These are phyloP conservation scores for Boletus reticulatus DNA, from an alignment of 768 basidiomycete species.

Conservation along the genomic window DNA sequence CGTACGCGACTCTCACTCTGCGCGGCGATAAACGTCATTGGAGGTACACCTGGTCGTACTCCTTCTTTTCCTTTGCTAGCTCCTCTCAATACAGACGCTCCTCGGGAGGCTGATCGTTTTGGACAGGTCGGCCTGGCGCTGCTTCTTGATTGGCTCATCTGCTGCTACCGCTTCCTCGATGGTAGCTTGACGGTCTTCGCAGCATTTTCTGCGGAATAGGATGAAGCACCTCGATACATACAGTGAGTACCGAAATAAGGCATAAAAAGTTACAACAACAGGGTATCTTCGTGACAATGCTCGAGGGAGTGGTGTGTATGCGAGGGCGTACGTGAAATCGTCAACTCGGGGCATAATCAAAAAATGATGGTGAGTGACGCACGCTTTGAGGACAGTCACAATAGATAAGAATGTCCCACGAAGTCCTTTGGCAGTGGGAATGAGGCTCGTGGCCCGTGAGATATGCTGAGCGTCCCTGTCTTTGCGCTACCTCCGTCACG, in stretches of 20 bases:
- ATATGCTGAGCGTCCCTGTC: too few relatives aligned
- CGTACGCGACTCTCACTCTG: too few relatives aligned
- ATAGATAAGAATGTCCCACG: too few relatives aligned
- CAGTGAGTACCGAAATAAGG: constrained; percentile 23
- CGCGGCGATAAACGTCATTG: constrained; percentile 78
- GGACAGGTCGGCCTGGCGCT: constrained; percentile 74
- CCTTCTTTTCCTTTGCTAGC: constrained; percentile 72
- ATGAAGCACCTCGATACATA: constrained; percentile 55
- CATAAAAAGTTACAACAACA: constrained; percentile 32
- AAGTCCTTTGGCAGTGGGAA: too few relatives aligned
- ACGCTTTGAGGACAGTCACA: too few relatives aligned
- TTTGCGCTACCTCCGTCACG: too few relatives aligned
- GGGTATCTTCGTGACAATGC: constrained; percentile 36
- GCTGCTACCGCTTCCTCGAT: constrained; percentile 42
- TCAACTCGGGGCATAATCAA: constrained; percentile 30
- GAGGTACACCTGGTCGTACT: constrained; percentile 74
- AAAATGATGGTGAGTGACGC: constrained; percentile 21
- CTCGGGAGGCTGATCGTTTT: constrained; percentile 72
- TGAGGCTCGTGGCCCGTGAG: too few relatives aligned
- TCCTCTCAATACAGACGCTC: constrained; percentile 76
- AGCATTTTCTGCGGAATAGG: constrained; percentile 77
- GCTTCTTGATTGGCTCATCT: constrained; percentile 57
- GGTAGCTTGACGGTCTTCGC: constrained; percentile 62
- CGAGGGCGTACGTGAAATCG: constrained; percentile 30
- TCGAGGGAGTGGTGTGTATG: constrained; percentile 6